Percentiles rank a stretch among this genome's conserved stretches.
Evolutionary conservation across 768 basidiomycete genomes (phyloP).

Genomic region (Kwoniella heveanensis): DNA sequence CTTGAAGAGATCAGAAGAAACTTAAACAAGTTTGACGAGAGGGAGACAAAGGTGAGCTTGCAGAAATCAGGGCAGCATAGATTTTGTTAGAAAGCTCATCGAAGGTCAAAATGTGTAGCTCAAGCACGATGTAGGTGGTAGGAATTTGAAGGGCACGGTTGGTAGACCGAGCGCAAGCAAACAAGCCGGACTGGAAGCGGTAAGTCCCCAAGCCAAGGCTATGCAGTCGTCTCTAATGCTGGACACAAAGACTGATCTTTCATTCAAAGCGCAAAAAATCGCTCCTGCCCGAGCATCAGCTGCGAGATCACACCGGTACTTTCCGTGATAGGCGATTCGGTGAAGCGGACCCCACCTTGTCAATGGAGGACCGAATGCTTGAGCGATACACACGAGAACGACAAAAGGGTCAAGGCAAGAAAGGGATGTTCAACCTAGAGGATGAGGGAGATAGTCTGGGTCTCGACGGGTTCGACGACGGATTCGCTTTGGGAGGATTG

Average conservation of each 20-base stretch:
- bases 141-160: conserved; percentile 76
- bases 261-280: conserved; percentile 73
- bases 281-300: conserved; percentile 81
- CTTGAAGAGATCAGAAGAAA: conserved; percentile 80
- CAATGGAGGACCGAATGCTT: conserved; percentile 94
- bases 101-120: too few species aligned
- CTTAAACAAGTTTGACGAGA: conserved; percentile 91
- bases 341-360: conserved; percentile 88
- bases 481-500: conserved; percentile 46
- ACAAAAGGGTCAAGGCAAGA: conserved; percentile 61
- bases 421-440: conserved; percentile 78
- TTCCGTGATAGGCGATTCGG: conserved; percentile 94
- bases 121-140: conserved; percentile 81
- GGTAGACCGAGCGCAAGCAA: conserved; percentile 87
- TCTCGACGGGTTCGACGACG: conserved; percentile 41
- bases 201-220: conserved; percentile 57
- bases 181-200: conserved; percentile 86
- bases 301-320: conserved; percentile 78
- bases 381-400: conserved; percentile 92
- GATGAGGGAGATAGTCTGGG: conserved; percentile 63
- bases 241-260: conserved; percentile 11
- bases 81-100: not conserved
- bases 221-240: not conserved
- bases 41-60: conserved; percentile 76
- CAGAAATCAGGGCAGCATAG: not conserved